Conservation (phyloP, 2,329 filamentous ascomycete genomes). For the Bipolaris bicolor region DNA sequence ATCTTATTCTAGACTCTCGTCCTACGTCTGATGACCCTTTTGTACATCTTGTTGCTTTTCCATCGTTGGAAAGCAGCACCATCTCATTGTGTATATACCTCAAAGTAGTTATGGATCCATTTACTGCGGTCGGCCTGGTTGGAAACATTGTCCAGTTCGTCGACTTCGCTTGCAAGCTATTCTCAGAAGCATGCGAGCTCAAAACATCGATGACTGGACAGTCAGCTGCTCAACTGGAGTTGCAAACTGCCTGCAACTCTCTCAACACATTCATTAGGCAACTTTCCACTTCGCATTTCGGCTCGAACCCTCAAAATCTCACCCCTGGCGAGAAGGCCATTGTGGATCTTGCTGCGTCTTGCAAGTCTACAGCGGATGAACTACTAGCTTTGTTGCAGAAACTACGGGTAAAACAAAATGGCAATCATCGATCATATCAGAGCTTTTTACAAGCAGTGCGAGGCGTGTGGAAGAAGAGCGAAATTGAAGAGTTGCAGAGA, state of each 20-base stretch:
- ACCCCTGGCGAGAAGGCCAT: not conserved
- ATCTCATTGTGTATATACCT: not conserved
- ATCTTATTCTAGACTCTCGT: not conserved
- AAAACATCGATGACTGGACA: not conserved
- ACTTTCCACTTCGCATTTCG: not conserved
- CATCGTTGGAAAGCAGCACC: not conserved
- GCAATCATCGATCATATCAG: not conserved
- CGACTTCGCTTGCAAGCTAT: not conserved
- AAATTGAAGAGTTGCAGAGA: not conserved
- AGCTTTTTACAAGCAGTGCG: not conserved
- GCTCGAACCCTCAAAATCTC: not conserved
- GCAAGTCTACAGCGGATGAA: not conserved
- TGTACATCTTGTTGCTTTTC: not conserved
- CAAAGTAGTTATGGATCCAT: not conserved
- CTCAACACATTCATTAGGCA: not conserved
- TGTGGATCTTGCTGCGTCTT: not conserved
- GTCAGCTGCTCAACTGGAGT: not conserved
- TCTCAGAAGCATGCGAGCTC: not conserved
- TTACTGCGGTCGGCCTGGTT: not conserved
- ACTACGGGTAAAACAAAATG: not conserved
- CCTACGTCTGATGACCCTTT: not conserved
- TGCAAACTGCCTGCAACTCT: not conserved
- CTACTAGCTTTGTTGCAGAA: not conserved
- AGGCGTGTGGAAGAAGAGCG: not conserved
- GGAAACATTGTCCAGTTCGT: not conserved